Evolutionary conservation across 805 yeast genomes (phyloP), one percentile per base, ranked within the genome.

Genomic region (Kodamaea restingae): DNA sequence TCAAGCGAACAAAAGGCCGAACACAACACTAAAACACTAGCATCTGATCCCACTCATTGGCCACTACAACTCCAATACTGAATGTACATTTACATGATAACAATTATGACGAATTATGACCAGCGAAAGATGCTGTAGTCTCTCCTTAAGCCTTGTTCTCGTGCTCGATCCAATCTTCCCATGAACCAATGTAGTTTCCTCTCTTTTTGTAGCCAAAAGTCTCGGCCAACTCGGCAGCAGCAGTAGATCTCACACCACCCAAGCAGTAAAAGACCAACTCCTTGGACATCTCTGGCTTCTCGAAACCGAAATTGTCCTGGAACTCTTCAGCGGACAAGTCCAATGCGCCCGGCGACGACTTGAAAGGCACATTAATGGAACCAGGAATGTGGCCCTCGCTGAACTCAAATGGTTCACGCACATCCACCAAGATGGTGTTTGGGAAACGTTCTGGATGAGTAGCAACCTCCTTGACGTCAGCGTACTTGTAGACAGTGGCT

Each of bases 271-370:
- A 90, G 30, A 91, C 76, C 56, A 91, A 70, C 49, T 86, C 85
- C 55, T 84, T 77, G 36, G 79, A 80, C 35, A 67, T 61, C 5
- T 65, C 50, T 2, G 98, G 98, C 67, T 91, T 91, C 10, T 70
- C 71, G 54, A 88, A 81, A 10, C 95, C 91, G 65, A 90, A 88
- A 34, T 77, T 70, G 26, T 84, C 85, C 52, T 78, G 74, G 54
- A 93, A 91, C 48, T 86, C 95, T 39, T 85, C 95, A 4, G 75
- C 73, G 1, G 81, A 63, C 36, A 91, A 74, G 35, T 86, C 88
- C 44, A 91, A 71, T 0, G 98, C 98, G 15, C 96, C 95, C 0
- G 98, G 98, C 9, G 90, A 77, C 4, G 93, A 78, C 55, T 88
- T 88, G 65, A 80, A 82, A 14, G 98, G 98, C 42, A 91, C 75